Evolutionary conservation across 768 basidiomycete species (phyloP).

Genomic region (Suillus luteus): DNA sequence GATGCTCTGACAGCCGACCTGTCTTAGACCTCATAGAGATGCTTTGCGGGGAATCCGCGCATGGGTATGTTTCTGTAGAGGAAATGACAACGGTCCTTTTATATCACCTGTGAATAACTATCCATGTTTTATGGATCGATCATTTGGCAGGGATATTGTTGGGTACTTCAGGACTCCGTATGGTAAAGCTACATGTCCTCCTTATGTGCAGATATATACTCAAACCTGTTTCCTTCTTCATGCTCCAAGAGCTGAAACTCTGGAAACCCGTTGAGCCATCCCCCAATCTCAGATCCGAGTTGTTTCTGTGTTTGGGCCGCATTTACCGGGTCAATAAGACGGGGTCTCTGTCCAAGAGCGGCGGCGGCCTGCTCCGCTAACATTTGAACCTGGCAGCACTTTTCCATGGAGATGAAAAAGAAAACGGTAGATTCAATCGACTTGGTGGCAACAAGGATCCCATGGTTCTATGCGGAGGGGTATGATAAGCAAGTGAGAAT

Average conservation of each 20-base stretch:
- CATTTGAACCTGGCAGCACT: constrained; percentile 33
- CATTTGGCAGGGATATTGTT: not conserved
- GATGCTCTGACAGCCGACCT: not conserved
- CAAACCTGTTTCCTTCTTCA: constrained; percentile 32
- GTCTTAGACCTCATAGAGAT: not conserved
- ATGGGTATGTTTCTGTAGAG: not conserved
- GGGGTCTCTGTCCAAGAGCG: constrained; percentile 14
- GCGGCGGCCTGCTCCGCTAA: constrained; percentile 32
- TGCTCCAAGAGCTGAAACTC: constrained; percentile 41
- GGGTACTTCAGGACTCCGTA: not conserved
- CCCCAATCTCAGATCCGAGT: constrained; percentile 31
- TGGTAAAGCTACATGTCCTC: not conserved
- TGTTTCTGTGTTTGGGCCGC: constrained; percentile 27
- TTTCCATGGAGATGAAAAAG: constrained; percentile 31
- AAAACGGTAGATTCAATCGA: constrained; percentile 28
- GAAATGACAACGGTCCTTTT: too few species aligned
- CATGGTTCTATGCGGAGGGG: constrained; percentile 26
- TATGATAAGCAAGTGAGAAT: not conserved
- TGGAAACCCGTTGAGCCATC: constrained; percentile 41
- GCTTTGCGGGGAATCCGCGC: not conserved
- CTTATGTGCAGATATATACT: not conserved
- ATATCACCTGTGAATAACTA: not conserved
- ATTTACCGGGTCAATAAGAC: constrained; percentile 23
- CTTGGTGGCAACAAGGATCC: constrained; percentile 25
- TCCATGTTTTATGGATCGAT: constrained; percentile 4